These are phyloP conservation scores for Leptosphaerulina australis DNA, from an alignment of 2,329 filamentous ascomycete species.

Conservation along the genomic window DNA sequence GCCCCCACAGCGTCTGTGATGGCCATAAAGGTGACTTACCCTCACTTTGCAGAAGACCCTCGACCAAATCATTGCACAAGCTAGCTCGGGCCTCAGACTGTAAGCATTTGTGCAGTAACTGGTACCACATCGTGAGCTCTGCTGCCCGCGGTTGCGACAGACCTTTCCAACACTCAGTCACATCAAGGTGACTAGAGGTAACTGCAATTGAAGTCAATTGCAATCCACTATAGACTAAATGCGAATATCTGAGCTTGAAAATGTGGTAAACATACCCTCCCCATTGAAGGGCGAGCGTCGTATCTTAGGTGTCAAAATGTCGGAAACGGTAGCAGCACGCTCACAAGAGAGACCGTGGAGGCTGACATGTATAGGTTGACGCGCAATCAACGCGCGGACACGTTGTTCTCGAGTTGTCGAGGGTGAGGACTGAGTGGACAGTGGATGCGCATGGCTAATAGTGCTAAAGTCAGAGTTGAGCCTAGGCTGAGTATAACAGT, in stretches of 20 bases:
- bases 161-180: slow-evolving; percentile 46
- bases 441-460: slow-evolving; percentile 28
- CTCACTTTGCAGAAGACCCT: background rate
- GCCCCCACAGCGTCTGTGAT: background rate
- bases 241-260: background rate
- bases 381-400: slow-evolving; percentile 14
- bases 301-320: slow-evolving; percentile 33
- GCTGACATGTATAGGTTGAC: slow-evolving; percentile 22
- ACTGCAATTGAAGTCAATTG: slow-evolving; percentile 4
- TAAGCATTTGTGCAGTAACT: slow-evolving; percentile 20
- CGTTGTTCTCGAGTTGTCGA: background rate
- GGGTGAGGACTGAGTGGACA: background rate
- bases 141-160: slow-evolving; percentile 34
- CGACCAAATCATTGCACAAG: slow-evolving; percentile 1
- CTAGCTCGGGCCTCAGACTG: background rate
- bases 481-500: slow-evolving; percentile 9
- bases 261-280: slow-evolving; percentile 12
- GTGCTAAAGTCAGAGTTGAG: background rate
- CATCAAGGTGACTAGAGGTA: slow-evolving; percentile 40
- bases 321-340: slow-evolving; percentile 10
- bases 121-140: slow-evolving; percentile 44
- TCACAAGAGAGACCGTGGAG: slow-evolving; percentile 25
- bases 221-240: background rate
- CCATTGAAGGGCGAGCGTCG: slow-evolving; percentile 27
- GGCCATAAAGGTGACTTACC: background rate